Base-by-base conservation (phyloP, 164 flowering plant species). In the Platanus orientalis region DNA sequence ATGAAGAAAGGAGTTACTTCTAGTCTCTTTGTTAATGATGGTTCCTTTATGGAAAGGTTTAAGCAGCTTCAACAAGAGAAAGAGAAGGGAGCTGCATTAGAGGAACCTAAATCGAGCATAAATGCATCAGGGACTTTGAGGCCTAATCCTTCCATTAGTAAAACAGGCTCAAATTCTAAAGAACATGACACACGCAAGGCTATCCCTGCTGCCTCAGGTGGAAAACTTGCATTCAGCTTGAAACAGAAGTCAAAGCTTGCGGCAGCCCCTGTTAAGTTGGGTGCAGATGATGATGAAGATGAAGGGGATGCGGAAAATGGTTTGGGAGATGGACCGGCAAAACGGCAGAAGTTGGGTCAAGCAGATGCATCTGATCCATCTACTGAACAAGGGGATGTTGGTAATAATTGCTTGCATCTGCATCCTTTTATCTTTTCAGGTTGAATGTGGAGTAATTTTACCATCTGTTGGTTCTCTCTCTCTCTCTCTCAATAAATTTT, bases 201-300 rank as follows among this genome's bases (percentile, higher is more conserved):
- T 25, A 55, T 64, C n/a, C 58, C 60, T 10, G 34, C 75, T 59
- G 29, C 81, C 58, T 75, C 96, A 6, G 69, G 81, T 66, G 97
- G 97, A 4, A 95, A 95, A 72, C 89, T 95, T 63, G 97, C 99
- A 17, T 95, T 95, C 78, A 95, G 99, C 73, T 84, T 95, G 88
- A 95, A 89, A 77, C 96, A 85, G 69, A 94, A 89, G 73, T 92
- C 99, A 39, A 95, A 88, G 76, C 80, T 86, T 68, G 88, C 78
- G 50, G 82, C 85, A 28, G 84, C 96, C 36, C 71, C 92, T 54
- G 81, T 91, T 53, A 89, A 83, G 74, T 71, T 92, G 39, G 90
- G 78, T 65, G 96, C 71, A 47, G 99, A 94, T 75, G 96, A 88
- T 65, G 98, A 85, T 68, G 97, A 84, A 59, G 90, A 82, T 61